Evolutionary conservation across 2,329 filamentous ascomycete genomes (phyloP).

Genomic region (Penicillium sp.): DNA sequence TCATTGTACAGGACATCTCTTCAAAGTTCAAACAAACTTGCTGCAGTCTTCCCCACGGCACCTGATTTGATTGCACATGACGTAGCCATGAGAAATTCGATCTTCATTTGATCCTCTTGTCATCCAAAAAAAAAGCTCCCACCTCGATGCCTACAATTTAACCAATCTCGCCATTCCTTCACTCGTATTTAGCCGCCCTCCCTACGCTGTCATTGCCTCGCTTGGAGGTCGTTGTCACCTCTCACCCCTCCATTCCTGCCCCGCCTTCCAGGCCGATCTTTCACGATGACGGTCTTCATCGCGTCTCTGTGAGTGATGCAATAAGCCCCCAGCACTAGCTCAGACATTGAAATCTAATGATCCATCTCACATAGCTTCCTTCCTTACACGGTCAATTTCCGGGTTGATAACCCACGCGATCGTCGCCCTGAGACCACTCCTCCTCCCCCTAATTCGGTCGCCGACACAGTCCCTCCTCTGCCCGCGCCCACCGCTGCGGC

Average conservation of each 20-base stretch:
- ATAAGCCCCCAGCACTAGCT: not conserved
- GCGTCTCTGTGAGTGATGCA: conserved; percentile 61
- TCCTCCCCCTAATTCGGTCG: conserved; percentile 30
- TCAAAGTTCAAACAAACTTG: conserved; percentile 5
- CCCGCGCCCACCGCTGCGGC: conserved; percentile 35
- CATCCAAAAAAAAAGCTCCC: not conserved
- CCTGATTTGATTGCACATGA: conserved; percentile 39
- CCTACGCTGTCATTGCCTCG: conserved; percentile 8
- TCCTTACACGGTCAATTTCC: conserved; percentile 90
- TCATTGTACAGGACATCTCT: not conserved
- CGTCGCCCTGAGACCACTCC: conserved; percentile 52
- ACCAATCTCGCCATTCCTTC: not conserved
- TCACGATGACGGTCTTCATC: conserved; percentile 64
- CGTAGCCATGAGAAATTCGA: conserved; percentile 40
- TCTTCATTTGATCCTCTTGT: conserved; percentile 26
- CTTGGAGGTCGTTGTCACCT: conserved; percentile 6
- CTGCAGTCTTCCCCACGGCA: conserved; percentile 9
- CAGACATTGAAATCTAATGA: conserved; percentile 15
- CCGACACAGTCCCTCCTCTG: conserved; percentile 36
- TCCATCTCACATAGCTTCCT: conserved; percentile 68
- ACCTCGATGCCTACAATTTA: conserved; percentile 3
- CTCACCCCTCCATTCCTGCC: conserved; percentile 16
- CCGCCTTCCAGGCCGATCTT: conserved; percentile 17
- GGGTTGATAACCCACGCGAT: conserved; percentile 56
- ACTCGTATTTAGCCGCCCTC: conserved; percentile 4